Conservation (phyloP, 202 grass and related monocot species). For the Elaeis oleifera region DNA sequence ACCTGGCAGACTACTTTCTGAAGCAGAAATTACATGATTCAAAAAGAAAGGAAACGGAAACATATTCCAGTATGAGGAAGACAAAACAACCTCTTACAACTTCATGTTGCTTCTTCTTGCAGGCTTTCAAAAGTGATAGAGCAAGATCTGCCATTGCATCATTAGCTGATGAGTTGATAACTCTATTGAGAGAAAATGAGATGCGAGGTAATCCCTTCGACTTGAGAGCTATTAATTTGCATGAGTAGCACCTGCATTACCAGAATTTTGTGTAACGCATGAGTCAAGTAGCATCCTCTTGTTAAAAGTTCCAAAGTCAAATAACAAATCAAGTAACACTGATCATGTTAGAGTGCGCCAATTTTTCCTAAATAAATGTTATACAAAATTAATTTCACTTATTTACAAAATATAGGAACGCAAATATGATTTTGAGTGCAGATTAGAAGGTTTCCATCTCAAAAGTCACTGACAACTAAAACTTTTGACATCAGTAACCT, state of each 20-base stretch:
- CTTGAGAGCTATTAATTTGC: constrained; percentile 55
- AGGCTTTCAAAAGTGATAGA: constrained; percentile 45
- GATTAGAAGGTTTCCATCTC: too few relatives aligned
- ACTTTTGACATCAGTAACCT: too few relatives aligned
- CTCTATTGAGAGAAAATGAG: constrained; percentile 40
- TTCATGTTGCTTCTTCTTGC: constrained; percentile 34
- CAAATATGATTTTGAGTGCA: too few relatives aligned
- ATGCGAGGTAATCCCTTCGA: constrained; percentile 85
- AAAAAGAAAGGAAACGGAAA: not conserved
- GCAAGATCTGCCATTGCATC: constrained; percentile 55
- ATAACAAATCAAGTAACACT: too few relatives aligned
- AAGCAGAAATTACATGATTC: not conserved
- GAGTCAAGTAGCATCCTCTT: too few relatives aligned
- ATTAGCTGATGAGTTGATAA: constrained; percentile 26
- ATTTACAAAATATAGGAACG: too few relatives aligned
- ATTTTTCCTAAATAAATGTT: too few relatives aligned
- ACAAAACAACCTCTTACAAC: constrained; percentile 39
- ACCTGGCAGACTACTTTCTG: too few relatives aligned
- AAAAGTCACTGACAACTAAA: too few relatives aligned
- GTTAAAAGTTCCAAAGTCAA: too few relatives aligned
- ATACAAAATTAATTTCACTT: too few relatives aligned
- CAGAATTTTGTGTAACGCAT: not conserved
- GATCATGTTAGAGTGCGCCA: too few relatives aligned
- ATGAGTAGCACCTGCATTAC: constrained; percentile 25
- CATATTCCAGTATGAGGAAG: not conserved